A percentile compares a stretch with the other conserved stretches of the same genome.
Conservation (phyloP, 495 filamentous ascomycete species). For the Aspergillus ostianus region DNA sequence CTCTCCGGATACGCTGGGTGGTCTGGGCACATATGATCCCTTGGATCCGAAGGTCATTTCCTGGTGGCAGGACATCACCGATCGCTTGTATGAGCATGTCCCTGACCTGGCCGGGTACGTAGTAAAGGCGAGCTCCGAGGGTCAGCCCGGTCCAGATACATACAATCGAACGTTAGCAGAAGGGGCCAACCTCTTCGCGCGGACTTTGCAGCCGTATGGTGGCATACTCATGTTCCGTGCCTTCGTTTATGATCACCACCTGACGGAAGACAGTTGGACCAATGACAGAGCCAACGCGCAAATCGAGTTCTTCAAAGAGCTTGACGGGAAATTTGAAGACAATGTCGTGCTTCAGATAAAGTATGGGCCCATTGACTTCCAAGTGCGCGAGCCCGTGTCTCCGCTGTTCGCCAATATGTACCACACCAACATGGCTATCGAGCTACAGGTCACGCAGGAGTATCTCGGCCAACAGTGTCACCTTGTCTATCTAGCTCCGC, state of each 20-base stretch:
- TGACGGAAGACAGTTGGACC: conserved; percentile 59
- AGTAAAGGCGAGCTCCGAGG: conserved; percentile 73
- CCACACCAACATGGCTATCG: conserved; percentile 59
- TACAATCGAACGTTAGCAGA: conserved; percentile 69
- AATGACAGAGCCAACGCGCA: conserved; percentile 68
- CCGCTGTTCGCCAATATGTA: conserved; percentile 64
- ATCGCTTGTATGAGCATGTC: conserved; percentile 56
- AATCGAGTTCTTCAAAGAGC: conserved; percentile 61
- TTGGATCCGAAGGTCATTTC: conserved; percentile 55
- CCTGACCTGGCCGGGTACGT: conserved; percentile 70
- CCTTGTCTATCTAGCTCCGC: conserved; percentile 61
- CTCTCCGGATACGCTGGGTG: conserved; percentile 57
- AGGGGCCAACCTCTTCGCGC: conserved; percentile 69
- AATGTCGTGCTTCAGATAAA: conserved; percentile 75
- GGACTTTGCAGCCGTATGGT: conserved; percentile 56
- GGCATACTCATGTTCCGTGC: conserved; percentile 71
- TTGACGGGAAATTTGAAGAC: conserved; percentile 65
- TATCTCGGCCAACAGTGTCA: conserved; percentile 73
- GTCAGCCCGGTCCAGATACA: conserved; percentile 65
- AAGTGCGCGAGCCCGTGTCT: conserved; percentile 68
- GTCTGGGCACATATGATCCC: conserved; percentile 62
- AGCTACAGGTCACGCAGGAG: conserved; percentile 66
- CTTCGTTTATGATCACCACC: conserved; percentile 65
- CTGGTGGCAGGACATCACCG: conserved; percentile 61
- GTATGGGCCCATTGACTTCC: conserved; percentile 74